Evolutionary conservation across 1,139 yeast genomes (phyloP).

Genomic region (Saccharomyces uvarum): DNA sequence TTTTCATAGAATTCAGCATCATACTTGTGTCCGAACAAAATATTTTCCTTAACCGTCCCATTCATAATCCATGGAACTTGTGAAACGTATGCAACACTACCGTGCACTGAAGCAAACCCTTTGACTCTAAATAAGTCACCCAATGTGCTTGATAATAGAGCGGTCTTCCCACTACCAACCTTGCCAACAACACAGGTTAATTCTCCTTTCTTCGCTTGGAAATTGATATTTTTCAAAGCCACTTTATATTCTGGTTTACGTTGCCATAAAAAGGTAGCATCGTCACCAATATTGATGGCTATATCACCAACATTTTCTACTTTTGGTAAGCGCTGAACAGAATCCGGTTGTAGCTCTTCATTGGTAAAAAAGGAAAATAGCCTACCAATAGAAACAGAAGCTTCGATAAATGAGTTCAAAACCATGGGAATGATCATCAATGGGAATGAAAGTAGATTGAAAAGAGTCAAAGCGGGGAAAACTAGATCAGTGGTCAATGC

Average conservation of each 20-base stretch:
- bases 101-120: conserved; percentile 69
- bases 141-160: conserved; percentile 70
- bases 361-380: conserved; percentile 63
- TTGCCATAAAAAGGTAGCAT: conserved; percentile 87
- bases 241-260: conserved; percentile 68
- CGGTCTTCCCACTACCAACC: conserved; percentile 91
- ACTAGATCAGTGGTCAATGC: conserved; percentile 87
- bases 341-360: conserved; percentile 76
- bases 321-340: conserved; percentile 54
- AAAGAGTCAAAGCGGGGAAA: conserved; percentile 86
- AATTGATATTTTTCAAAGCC: conserved; percentile 66
- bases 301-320: conserved; percentile 54
- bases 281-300: conserved; percentile 51
- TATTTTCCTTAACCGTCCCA: conserved; percentile 83
- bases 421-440: conserved; percentile 91
- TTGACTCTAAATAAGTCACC: conserved; percentile 79
- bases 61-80: conserved; percentile 97
- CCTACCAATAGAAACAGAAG: conserved; percentile 80
- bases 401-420: conserved; percentile 76
- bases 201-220: conserved; percentile 68
- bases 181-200: conserved; percentile 84
- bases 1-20: conserved; percentile 73
- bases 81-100: conserved; percentile 82
- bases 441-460: conserved; percentile 83
- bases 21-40: conserved; percentile 78